Conservation (phyloP, 768 basidiomycete species). For the Boletus vermiculosoides region DNA sequence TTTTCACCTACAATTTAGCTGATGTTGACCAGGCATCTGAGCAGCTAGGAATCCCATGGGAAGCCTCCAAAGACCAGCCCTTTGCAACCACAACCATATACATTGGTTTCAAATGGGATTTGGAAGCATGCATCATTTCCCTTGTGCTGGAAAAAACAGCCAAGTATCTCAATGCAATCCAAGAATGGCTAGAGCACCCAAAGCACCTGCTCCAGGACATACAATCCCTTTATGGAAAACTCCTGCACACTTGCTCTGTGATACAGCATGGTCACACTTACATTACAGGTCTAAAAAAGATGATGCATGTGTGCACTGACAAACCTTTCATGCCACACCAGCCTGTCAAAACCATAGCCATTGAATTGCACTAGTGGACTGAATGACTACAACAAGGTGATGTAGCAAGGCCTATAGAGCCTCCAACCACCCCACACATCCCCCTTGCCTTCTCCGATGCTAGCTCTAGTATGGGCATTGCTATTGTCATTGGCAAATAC, state of each 20-base stretch:
- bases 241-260: background rate
- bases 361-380: background rate
- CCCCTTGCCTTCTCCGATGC: background rate
- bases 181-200: no score
- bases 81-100: no score
- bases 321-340: conserved; percentile 33
- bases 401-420: background rate
- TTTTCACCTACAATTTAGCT: no score
- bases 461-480: conserved; percentile 8
- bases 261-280: conserved; percentile 33
- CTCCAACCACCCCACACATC: background rate
- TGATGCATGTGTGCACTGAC: conserved; percentile 24
- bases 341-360: background rate
- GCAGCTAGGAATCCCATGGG: no score
- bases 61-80: no score
- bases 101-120: no score
- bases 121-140: no score
- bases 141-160: no score
- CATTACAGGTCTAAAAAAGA: conserved; percentile 40
- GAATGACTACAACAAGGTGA: background rate
- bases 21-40: no score
- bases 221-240: conserved; percentile 5
- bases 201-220: conserved; percentile 9
- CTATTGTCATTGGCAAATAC: background rate
- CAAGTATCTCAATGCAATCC: no score